A percentile compares a stretch with the other conserved stretches of the same genome.
Conservation (phyloP, 495 filamentous ascomycete species). For the Trichoderma asperelloides region DNA sequence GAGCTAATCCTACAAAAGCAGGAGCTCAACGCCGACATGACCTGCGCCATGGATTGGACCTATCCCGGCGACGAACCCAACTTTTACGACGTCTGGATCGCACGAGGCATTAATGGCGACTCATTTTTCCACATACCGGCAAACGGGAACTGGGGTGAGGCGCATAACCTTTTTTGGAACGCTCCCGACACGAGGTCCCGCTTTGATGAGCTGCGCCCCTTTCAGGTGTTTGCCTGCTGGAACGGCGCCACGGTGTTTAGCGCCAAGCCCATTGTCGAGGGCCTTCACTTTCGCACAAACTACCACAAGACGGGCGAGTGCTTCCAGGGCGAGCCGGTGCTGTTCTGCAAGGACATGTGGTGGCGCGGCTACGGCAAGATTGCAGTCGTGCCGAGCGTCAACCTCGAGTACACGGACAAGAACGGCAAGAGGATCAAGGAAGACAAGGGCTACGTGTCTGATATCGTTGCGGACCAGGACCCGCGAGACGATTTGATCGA, state of each 20-base stretch:
- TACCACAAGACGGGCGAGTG: slow-evolving; percentile 30
- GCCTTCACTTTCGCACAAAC: slow-evolving; percentile 25
- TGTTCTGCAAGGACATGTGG: slow-evolving; percentile 45
- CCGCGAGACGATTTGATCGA: slow-evolving; percentile 15
- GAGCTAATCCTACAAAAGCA: slow-evolving; percentile 39
- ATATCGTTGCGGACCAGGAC: slow-evolving; percentile 18
- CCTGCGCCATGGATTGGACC: slow-evolving; percentile 47
- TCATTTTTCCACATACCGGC: slow-evolving; percentile 40
- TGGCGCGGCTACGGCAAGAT: slow-evolving; percentile 34
- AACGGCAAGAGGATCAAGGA: slow-evolving; percentile 29
- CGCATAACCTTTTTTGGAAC: slow-evolving; percentile 39
- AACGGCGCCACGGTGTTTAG: slow-evolving; percentile 36
- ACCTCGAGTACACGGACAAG: slow-evolving; percentile 36
- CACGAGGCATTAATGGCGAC: slow-evolving; percentile 39
- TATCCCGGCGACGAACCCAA: slow-evolving; percentile 26
- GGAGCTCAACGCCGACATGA: slow-evolving; percentile 39
- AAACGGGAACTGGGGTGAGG: slow-evolving; percentile 31
- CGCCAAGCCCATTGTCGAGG: slow-evolving; percentile 24
- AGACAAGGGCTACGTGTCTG: slow-evolving; percentile 30
- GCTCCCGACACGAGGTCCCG: slow-evolving; percentile 20
- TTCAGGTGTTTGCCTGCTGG: slow-evolving; percentile 50
- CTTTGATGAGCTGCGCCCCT: slow-evolving; percentile 24
- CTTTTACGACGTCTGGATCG: slow-evolving; percentile 47
- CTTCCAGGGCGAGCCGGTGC: slow-evolving; percentile 35
- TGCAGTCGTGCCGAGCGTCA: slow-evolving; percentile 39